These are phyloP conservation scores for Malus hybrid DNA, from an alignment of 331 rosid genomes.

Conservation along the genomic window DNA sequence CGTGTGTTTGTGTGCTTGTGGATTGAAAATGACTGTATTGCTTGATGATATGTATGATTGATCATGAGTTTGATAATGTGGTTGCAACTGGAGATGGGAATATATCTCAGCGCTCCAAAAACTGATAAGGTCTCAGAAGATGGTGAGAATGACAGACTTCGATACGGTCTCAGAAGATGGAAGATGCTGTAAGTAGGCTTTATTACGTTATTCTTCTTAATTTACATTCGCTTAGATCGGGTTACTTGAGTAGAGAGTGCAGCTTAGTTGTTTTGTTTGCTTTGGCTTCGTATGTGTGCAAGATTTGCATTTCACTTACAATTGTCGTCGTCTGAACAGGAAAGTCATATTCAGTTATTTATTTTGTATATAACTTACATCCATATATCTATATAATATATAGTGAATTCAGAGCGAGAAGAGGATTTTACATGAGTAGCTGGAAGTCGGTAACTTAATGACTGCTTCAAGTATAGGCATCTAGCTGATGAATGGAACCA, in stretches of 20 bases:
- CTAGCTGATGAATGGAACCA: not conserved
- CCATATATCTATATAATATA: not conserved
- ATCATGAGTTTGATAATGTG: not conserved
- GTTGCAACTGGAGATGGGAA: slow-evolving; percentile 57
- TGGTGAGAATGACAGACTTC: slow-evolving; percentile 67
- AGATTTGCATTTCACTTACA: not conserved
- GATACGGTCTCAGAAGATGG: slow-evolving; percentile 58
- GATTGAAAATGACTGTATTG: not conserved
- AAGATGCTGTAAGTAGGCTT: slow-evolving; percentile 63
- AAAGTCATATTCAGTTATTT: not conserved
- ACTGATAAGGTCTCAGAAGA: slow-evolving; percentile 92
- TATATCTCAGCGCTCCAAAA: slow-evolving; percentile 83
- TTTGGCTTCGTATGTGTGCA: no score
- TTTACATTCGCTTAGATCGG: not conserved
- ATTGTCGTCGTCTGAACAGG: not conserved
- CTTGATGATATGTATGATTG: not conserved
- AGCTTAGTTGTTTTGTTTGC: no score
- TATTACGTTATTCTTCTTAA: not conserved
- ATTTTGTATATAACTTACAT: not conserved
- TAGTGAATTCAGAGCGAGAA: not conserved
- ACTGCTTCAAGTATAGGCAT: not conserved
- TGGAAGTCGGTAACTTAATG: not conserved
- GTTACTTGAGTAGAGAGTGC: not conserved
- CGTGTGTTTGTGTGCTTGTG: not conserved
- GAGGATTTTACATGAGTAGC: not conserved